Base-by-base conservation (phyloP, 2,329 filamentous ascomycete genomes). In the Chaetoscypha palmicola region DNA sequence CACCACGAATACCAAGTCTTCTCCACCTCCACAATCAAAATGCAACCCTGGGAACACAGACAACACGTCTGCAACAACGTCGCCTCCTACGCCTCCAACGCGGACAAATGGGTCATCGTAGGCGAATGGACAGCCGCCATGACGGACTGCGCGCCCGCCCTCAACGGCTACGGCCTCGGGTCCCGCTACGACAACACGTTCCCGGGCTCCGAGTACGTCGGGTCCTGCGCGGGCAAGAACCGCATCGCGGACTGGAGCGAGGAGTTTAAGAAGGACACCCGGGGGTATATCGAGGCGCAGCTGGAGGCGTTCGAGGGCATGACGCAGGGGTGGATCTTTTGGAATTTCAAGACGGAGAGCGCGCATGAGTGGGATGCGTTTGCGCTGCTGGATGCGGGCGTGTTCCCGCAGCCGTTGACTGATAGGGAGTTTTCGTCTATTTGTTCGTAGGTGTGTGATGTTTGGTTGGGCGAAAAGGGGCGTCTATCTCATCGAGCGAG, bases 1-100 rank as follows among this genome's bases (percentile, higher is more conserved):
- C 78, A 81, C 46, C 81, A 86, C 58, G 77, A 84, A 57, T 86
- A 85, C 58, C 75, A 83, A 58, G 69, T 79, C 46, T 84, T 84
- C 63, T 69, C 67, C 47, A 62, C 69, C 19, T 66, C 63, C 0
- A 64, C 74, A 21, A 64, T 81, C 22, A 66, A 68, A 17, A 62
- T 75, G 59, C 62, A 66, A 26, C 69, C 71, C 3, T 64, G 66
- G 51, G 58, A 75, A 43, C 81, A 85, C 52, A 64, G 75, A 28
- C 63, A 71, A 45, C 63, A 65, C 21, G 77, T 75, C 40, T 85
- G 80, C 64, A 68, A 66, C 41, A 72, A 74, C 51, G 70, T 68
- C 2, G 58, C 61, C 2, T 57, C 62, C 5, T 77, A 77, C 49
- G 56, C 69, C 46, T 60, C 63, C 5, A 66, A 68, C 23, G 66